Base-by-base conservation (phyloP, 768 basidiomycete genomes). In the Astraeus odoratus region DNA sequence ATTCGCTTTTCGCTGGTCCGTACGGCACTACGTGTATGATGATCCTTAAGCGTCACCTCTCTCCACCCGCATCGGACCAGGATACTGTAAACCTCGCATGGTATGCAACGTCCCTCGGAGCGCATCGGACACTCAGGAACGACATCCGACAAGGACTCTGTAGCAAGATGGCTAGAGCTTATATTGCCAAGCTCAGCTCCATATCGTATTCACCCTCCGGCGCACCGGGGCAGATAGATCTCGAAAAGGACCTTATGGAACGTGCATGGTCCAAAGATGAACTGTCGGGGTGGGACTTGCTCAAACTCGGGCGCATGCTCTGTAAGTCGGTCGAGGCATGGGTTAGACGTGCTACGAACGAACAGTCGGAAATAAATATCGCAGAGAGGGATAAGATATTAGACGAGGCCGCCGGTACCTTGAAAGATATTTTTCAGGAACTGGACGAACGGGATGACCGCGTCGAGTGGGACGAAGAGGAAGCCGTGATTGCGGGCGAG, bases 361-460 rank as follows among this genome's bases (percentile, higher is more conserved):
- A 59, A 13, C 54, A 55, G 13, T 54, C 56, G 1, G 60, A 61
- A 20, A 56, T 51, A 47, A 54, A 52, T 48, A 46, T 58, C 55
- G 37, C 56, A 54, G 67, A 69, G 26, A 70, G 68, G 50, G 81
- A 82, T 50, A 73, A 68, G 42, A 71, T 89, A 36, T 54, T 90
- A 46, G 76, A 80, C 36, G 87, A 90, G 60, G 76, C 77, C 5
- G 78, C 83, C 1, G 78, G 80, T 0, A 74, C 83, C 5, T 54
- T 85, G 48, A 82, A 79, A 57, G 87, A 89, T 50, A 72, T 86
- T 4, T 72, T 86, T 12, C 81, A 84, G 52, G 84, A 86, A 51
- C 70, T 83, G 39, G 84, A 87, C 49, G 74, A 76, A 18, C 69
- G 76, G 44, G 81, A 80, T 9, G 83, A 87, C 29, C 74, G 60